A percentile compares a stretch with the other conserved stretches of the same genome.
Conservation (phyloP, 2,329 filamentous ascomycete species). For the Fusarium denticulatum region DNA sequence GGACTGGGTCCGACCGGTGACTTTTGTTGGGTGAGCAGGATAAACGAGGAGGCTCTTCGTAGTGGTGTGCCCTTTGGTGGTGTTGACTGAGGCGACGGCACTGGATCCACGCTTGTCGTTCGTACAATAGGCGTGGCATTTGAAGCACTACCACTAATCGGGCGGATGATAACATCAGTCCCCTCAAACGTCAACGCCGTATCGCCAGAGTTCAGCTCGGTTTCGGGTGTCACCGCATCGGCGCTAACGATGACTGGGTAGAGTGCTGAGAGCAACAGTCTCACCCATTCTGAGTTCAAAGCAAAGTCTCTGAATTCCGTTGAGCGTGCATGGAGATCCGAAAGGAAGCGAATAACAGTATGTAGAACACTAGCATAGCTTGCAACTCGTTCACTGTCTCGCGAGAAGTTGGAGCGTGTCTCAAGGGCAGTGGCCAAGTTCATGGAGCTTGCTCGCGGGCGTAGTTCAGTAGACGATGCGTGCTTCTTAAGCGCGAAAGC, state of each 20-base stretch:
- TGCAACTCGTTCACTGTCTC: constrained; percentile 58
- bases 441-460: constrained; percentile 69
- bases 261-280: constrained; percentile 79
- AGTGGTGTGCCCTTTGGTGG: constrained; percentile 69
- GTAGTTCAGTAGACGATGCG: constrained; percentile 25
- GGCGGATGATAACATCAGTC: constrained; percentile 83
- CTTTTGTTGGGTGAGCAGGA: constrained; percentile 81
- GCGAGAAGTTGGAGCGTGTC: constrained; percentile 50
- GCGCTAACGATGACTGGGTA: constrained; percentile 91
- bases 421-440: constrained; percentile 70
- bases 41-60: constrained; percentile 87
- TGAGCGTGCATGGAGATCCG: constrained; percentile 81
- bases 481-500: constrained; percentile 17
- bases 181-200: constrained; percentile 86
- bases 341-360: constrained; percentile 80
- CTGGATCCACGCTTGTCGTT: constrained; percentile 68
- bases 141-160: constrained; percentile 66
- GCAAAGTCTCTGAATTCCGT: constrained; percentile 84
- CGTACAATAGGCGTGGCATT: constrained; percentile 76
- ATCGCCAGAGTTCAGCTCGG: constrained; percentile 85
- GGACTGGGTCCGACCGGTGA: constrained; percentile 66
- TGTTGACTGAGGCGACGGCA: constrained; percentile 58
- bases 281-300: constrained; percentile 80
- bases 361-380: constrained; percentile 73
- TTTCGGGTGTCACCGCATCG: constrained; percentile 83